Conservation (phyloP, 495 filamentous ascomycete genomes). For the Chaetomium tenue region DNA sequence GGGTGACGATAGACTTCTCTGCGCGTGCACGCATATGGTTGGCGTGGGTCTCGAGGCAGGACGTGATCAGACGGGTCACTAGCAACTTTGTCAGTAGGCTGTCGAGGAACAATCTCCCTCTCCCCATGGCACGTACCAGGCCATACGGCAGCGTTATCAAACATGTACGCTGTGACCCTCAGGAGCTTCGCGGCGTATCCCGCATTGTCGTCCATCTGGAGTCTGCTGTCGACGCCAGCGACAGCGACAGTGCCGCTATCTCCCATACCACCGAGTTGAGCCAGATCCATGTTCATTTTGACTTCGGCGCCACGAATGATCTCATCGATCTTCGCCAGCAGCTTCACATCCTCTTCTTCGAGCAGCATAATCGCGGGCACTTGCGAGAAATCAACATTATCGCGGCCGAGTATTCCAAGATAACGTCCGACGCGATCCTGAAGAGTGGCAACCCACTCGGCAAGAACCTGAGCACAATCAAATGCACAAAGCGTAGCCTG, state of each 20-base stretch:
- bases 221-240: slow-evolving; percentile 51
- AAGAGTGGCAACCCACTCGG: slow-evolving; percentile 93
- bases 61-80: slow-evolving; percentile 88
- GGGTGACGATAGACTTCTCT: slow-evolving; percentile 55
- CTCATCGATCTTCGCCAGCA: slow-evolving; percentile 79
- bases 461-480: slow-evolving; percentile 94
- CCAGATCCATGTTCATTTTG: slow-evolving; percentile 66
- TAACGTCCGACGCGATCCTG: slow-evolving; percentile 91
- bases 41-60: slow-evolving; percentile 81
- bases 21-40: slow-evolving; percentile 70
- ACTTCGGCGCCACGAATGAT: slow-evolving; percentile 74
- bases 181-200: slow-evolving; percentile 87
- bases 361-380: slow-evolving; percentile 85
- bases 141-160: slow-evolving; percentile 89
- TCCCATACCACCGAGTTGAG: slow-evolving; percentile 15
- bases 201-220: slow-evolving; percentile 60
- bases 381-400: slow-evolving; percentile 71
- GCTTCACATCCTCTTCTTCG: slow-evolving; percentile 86
- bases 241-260: slow-evolving; percentile 30
- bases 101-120: background rate
- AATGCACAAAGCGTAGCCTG: slow-evolving; percentile 92
- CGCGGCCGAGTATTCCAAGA: slow-evolving; percentile 80
- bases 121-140: slow-evolving; percentile 60
- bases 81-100: slow-evolving; percentile 19
- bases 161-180: slow-evolving; percentile 80